Evolutionary conservation across 2,329 filamentous ascomycete species (phyloP), one percentile per base, ranked within the genome.

Genomic region (Penicillium sumatraense): DNA sequence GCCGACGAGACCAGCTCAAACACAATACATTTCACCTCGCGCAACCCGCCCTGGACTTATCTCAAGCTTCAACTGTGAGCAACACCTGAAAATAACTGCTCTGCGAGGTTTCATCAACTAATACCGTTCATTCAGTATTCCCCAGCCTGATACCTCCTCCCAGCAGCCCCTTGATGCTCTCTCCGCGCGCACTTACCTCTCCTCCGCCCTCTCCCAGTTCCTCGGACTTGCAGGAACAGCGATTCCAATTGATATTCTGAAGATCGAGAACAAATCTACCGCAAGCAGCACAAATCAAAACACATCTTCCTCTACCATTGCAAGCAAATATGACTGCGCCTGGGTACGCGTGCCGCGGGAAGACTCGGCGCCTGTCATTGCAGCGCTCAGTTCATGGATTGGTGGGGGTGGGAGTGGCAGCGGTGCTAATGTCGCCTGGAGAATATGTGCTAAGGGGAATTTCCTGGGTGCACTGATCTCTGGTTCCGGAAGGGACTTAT

Each of bases 181-280:
- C 57, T 79, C 78, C n/a, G 72, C 75, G 21, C 74, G 74, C 54
- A 75, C 75, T 24, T 71, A 80, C 60, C 72, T 81, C 47, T 74
- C 71, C 45, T 69, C 78, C 38, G 78, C 79, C 1, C 69, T 81
- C 1, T 72, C 73, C 18, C 77, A 80, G 64, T 80, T 77, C 62
- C 74, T 81, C 41, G 79, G 79, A 1, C 54, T 80, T 7, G 72
- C 72, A 3, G 79, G 79, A 14, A 76, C 77, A 3, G 70, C 77
- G 13, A 80, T 81, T 35, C 64, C 77, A 2, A 70, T 81, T 47
- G 79, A 81, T 53, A 77, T 81, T 29, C 63, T 80, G 13, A 78
- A 78, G 42, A 62, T 77, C 16, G 66, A 70, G 40, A 40, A 49
- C 21, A 49, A 35, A 2, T 26, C 40, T 13, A 40, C 35, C 14